Conservation (phyloP, 1,284 basidiomycete genomes). For the Cutaneotrichosporon cutaneum region DNA sequence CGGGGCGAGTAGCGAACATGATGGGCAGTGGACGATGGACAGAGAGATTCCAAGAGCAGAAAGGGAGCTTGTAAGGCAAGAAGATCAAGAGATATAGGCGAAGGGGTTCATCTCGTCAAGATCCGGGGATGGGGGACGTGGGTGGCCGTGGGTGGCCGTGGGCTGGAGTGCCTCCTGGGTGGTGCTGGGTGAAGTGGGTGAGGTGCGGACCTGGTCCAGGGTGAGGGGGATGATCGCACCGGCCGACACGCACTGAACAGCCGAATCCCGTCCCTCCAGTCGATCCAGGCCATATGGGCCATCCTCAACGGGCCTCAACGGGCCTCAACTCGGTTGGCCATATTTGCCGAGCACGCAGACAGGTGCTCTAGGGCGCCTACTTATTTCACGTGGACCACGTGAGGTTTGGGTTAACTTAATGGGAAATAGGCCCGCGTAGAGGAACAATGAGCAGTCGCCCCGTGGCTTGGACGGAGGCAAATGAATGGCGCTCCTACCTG, state of each 20-base stretch:
- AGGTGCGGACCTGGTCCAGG: not conserved
- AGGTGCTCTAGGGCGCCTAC: not conserved
- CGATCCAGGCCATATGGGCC: no score
- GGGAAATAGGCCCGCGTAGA: not conserved
- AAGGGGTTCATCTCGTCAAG: slow-evolving; percentile 4
- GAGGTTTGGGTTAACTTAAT: not conserved
- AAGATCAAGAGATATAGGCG: slow-evolving; percentile 10
- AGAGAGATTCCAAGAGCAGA: slow-evolving; percentile 7
- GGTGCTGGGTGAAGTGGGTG: not conserved
- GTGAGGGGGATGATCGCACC: not conserved
- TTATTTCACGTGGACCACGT: not conserved
- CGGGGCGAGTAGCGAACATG: slow-evolving; percentile 72
- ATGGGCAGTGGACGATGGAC: slow-evolving; percentile 11
- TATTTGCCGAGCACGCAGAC: slow-evolving; percentile 1
- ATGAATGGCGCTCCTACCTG: not conserved
- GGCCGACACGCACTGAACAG: slow-evolving; percentile 1
- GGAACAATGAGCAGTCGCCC: slow-evolving; percentile 1
- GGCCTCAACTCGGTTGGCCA: slow-evolving; percentile 8
- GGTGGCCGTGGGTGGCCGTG: not conserved
- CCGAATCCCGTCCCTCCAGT: slow-evolving; percentile 2
- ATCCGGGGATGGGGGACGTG: not conserved
- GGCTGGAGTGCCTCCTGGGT: no score
- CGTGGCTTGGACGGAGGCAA: not conserved
- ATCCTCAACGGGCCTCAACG: no score
- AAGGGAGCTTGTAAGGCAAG: not conserved